These are phyloP conservation scores for Mortierella sp. DNA, from an alignment of 371 early-diverging fungal species.

Conservation along the genomic window DNA sequence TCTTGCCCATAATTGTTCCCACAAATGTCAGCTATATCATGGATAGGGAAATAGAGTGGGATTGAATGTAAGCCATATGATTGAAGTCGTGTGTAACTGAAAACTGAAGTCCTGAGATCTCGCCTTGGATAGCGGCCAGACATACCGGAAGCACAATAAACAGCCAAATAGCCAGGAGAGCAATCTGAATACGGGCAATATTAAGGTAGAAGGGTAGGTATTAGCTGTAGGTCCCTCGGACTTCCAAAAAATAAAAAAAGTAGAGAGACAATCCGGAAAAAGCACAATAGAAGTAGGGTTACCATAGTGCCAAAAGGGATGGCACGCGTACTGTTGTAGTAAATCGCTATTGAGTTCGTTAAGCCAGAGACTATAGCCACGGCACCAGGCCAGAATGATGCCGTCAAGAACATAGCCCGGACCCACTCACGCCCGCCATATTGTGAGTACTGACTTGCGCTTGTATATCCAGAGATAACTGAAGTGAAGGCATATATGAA, in stretches of 20 bases:
- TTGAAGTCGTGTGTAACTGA: neutral
- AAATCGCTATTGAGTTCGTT: slow-evolving; percentile 82
- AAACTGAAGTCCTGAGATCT: neutral
- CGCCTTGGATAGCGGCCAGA: neutral
- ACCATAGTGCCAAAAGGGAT: slow-evolving; percentile 84
- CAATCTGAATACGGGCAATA: slow-evolving; percentile 49
- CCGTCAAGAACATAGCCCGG: slow-evolving; percentile 73
- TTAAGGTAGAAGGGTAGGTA: neutral
- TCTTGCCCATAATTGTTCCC: slow-evolving; percentile 80
- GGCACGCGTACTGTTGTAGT: slow-evolving; percentile 79
- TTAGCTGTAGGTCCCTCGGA: slow-evolving; percentile 36
- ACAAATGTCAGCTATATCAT: slow-evolving; percentile 61
- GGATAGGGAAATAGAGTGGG: neutral
- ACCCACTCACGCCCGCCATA: slow-evolving; percentile 85
- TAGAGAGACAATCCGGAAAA: neutral
- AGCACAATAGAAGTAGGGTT: slow-evolving; percentile 11
- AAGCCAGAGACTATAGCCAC: slow-evolving; percentile 66
- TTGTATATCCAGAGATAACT: slow-evolving; percentile 75
- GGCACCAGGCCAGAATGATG: slow-evolving; percentile 76
- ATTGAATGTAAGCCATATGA: neutral
- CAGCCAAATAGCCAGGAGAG: slow-evolving; percentile 77
- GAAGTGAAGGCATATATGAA: slow-evolving; percentile 86
- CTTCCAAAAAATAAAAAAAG: too few species aligned
- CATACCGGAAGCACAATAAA: slow-evolving; percentile 79
- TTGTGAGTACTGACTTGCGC: slow-evolving; percentile 74